A percentile compares a stretch with the other conserved stretches of the same genome.
Conservation (phyloP, 352 stramenopile species). For the Phytophthora litchii region DNA sequence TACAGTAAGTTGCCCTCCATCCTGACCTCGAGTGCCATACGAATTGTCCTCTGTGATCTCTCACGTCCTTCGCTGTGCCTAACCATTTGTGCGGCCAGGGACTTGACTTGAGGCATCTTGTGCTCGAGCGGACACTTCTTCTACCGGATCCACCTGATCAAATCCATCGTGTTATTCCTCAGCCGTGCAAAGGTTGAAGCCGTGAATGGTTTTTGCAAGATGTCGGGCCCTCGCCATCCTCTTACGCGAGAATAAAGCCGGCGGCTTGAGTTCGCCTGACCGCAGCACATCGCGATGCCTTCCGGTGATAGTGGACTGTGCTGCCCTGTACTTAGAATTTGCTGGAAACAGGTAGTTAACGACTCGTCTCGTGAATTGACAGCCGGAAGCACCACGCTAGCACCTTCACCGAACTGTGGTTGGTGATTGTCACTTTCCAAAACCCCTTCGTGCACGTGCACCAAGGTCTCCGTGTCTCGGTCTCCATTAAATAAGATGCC, state of each 20-base stretch:
- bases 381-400: slow-evolving; percentile 5
- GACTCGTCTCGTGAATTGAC: slow-evolving; percentile 17
- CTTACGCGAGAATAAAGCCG: slow-evolving; percentile 21
- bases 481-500: slow-evolving; percentile 26
- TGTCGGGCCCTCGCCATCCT: slow-evolving; percentile 8
- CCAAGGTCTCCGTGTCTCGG: slow-evolving; percentile 1
- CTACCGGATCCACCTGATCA: slow-evolving; percentile 22
- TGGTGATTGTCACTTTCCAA: slow-evolving; percentile 21
- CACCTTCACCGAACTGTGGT: slow-evolving; percentile 21
- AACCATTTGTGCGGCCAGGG: slow-evolving; percentile 8
- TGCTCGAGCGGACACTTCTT: slow-evolving; percentile 23
- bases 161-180: slow-evolving; percentile 22
- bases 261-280: slow-evolving; percentile 26
- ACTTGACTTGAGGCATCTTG: slow-evolving; percentile 10
- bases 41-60: too few relatives aligned
- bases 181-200: slow-evolving; percentile 21
- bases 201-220: slow-evolving; percentile 24
- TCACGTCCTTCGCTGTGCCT: slow-evolving; percentile 2
- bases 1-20: slow-evolving; percentile 4
- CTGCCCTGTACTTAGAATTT: too few relatives aligned
- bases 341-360: too few relatives aligned
- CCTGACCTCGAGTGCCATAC: slow-evolving; percentile 1
- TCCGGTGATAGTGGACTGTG: slow-evolving; percentile 9
- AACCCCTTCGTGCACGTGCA: slow-evolving; percentile 14
- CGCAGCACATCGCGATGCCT: slow-evolving; percentile 22